Conservation (phyloP, 352 stramenopile species). For the Globisporangium uncinulatum region DNA sequence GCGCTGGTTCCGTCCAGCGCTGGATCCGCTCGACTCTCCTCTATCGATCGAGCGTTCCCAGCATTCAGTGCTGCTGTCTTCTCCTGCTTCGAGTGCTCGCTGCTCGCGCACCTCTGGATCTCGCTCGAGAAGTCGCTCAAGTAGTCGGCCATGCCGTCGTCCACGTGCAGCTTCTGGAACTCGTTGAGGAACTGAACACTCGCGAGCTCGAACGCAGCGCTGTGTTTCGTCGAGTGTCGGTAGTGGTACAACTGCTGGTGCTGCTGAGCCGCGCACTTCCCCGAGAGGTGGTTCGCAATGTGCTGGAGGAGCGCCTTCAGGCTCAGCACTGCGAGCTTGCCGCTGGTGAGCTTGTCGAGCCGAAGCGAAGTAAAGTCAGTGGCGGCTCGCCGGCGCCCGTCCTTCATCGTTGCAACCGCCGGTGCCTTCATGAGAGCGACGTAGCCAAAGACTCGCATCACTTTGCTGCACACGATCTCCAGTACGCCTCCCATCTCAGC, state of each 20-base stretch:
- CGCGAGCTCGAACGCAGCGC: slow-evolving; percentile 35
- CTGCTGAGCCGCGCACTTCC: slow-evolving; percentile 8
- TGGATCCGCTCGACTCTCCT: not conserved
- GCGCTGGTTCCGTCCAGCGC: not conserved
- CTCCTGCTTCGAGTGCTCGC: not conserved
- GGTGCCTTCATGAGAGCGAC: slow-evolving; percentile 27
- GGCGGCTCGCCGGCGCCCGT: slow-evolving; percentile 7
- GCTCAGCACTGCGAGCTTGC: slow-evolving; percentile 25
- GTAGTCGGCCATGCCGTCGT: slow-evolving; percentile 52
- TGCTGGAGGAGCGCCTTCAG: slow-evolving; percentile 60
- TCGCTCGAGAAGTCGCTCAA: slow-evolving; percentile 19
- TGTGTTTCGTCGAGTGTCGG: slow-evolving; percentile 22
- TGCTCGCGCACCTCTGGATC: slow-evolving; percentile 1
- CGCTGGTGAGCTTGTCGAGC: slow-evolving; percentile 5
- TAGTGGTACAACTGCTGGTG: not conserved
- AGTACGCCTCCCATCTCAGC: slow-evolving; percentile 6
- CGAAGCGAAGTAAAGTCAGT: slow-evolving; percentile 3
- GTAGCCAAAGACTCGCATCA: slow-evolving; percentile 13
- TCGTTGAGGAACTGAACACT: slow-evolving; percentile 40
- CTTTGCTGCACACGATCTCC: slow-evolving; percentile 14
- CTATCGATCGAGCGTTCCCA: not conserved
- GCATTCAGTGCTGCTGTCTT: not conserved
- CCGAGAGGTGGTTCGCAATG: slow-evolving; percentile 35
- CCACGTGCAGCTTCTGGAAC: slow-evolving; percentile 52
- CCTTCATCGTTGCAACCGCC: slow-evolving; percentile 25